Percentiles rank a stretch among this genome's conserved stretches.
Evolutionary conservation across 2,329 filamentous ascomycete species (phyloP).

Genomic region (Xylariaceae sp.): DNA sequence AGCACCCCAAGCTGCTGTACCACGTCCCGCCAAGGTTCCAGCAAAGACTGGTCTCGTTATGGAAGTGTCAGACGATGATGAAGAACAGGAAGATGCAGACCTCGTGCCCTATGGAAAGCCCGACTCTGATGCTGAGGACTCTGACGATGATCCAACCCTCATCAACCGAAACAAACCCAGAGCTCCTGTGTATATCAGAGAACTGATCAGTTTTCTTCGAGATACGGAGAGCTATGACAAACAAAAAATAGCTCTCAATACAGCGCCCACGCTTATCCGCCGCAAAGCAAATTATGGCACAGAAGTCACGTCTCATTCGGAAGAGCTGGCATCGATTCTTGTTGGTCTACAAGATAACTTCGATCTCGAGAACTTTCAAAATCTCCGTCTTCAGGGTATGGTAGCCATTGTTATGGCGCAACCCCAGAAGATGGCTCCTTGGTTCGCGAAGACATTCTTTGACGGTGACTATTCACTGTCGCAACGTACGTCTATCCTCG

Average conservation of each 20-base stretch:
- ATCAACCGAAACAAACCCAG: slow-evolving; percentile 77
- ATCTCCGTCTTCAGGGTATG: slow-evolving; percentile 72
- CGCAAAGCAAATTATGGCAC: slow-evolving; percentile 84
- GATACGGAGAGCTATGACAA: slow-evolving; percentile 80
- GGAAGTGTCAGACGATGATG: slow-evolving; percentile 59
- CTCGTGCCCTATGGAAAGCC: slow-evolving; percentile 77
- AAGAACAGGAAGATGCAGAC: slow-evolving; percentile 56
- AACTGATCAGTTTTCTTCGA: slow-evolving; percentile 71
- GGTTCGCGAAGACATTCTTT: slow-evolving; percentile 82
- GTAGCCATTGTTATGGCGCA: slow-evolving; percentile 74
- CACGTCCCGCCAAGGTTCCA: slow-evolving; percentile 28
- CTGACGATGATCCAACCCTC: slow-evolving; percentile 85
- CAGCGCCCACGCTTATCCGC: slow-evolving; percentile 74
- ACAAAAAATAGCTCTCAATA: slow-evolving; percentile 71
- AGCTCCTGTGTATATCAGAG: slow-evolving; percentile 84
- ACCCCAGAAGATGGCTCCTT: slow-evolving; percentile 71
- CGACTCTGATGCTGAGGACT: slow-evolving; percentile 83
- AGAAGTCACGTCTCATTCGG: slow-evolving; percentile 77
- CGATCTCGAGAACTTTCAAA: slow-evolving; percentile 71
- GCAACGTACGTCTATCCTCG: slow-evolving; percentile 76
- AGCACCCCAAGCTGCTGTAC: slow-evolving; percentile 19
- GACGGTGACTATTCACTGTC: slow-evolving; percentile 85
- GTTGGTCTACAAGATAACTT: slow-evolving; percentile 81
- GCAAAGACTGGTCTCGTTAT: slow-evolving; percentile 47
- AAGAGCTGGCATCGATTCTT: slow-evolving; percentile 72